Base-by-base conservation (phyloP, 257 asterid species). In the Fraxinus anomala region DNA sequence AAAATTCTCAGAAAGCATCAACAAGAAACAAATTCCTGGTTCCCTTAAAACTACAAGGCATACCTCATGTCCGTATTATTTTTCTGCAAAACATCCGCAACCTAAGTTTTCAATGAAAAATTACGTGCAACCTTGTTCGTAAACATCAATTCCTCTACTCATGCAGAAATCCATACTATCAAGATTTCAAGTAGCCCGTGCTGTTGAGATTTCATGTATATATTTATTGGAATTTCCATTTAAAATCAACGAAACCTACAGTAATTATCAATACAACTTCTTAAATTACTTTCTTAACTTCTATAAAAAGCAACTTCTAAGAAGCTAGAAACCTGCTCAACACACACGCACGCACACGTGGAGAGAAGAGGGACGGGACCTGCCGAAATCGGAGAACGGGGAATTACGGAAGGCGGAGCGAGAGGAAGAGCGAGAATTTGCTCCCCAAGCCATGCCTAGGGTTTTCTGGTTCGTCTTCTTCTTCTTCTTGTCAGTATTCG, bases 371-470 rank as follows among this genome's bases (percentile, higher is more conserved):
- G 13, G 44, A 11, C 63, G 70, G 12, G 59, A 84, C 99, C 98
- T 93, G 88, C 97, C 94, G 39, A 95, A 87, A 86, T 93, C 89
- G 61, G 99, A 61, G 84, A 95, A 93, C 6, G 98, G 98, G 24
- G 99, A 88, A 80, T 42, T 86, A 61, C 88, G 89, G 81, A 78
- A 90, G 70, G 87, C 59, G 42, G 97, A 73, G 59, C 91, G 90
- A 73, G 95, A 88, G 34, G 96, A 82, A 49, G 97, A 85, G 21
- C 79, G 89, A 59, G 97, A 94, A 89, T 86, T 88, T 8, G 97
- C 77, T 21, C 98, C 97, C 98, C 99, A 95, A 74, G 97, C 91
- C 96, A 90, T 84, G 61, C 97, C 97, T 31, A 90, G 91, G 85
- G 96, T 88, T 77, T 88, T 93, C 86, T 90, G 96, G 70, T 82